These are phyloP conservation scores for Ophiostoma australiae DNA, from an alignment of 2,329 filamentous ascomycete species.

Conservation along the genomic window DNA sequence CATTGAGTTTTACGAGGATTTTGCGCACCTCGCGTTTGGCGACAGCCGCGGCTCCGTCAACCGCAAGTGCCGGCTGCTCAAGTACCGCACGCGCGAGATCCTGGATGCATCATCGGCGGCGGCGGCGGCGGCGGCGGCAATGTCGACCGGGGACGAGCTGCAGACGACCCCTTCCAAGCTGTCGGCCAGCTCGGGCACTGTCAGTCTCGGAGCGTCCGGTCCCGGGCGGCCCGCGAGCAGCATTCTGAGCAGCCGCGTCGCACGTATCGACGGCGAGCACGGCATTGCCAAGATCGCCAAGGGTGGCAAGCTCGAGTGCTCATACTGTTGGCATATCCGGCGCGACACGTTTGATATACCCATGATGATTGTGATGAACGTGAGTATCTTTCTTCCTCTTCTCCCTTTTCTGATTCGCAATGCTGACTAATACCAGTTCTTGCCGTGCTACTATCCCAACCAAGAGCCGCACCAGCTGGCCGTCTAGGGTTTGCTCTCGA, in stretches of 20 bases:
- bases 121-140: conserved; percentile 27
- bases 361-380: conserved; percentile 97
- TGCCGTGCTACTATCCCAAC: conserved; percentile 56
- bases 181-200: not conserved
- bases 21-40: conserved; percentile 85
- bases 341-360: conserved; percentile 97
- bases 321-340: conserved; percentile 96
- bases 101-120: conserved; percentile 36
- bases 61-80: conserved; percentile 77
- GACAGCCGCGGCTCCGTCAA: conserved; percentile 82
- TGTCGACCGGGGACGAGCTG: not conserved
- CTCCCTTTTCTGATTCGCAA: not conserved
- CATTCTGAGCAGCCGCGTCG: conserved; percentile 56
- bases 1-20: conserved; percentile 93
- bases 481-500: conserved; percentile 37
- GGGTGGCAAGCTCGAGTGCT: conserved; percentile 89
- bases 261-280: conserved; percentile 63
- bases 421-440: conserved; percentile 41
- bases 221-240: conserved; percentile 35
- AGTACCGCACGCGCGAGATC: conserved; percentile 74
- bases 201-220: conserved; percentile 28
- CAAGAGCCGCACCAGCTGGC: conserved; percentile 53
- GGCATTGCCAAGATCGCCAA: conserved; percentile 78
- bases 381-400: conserved; percentile 49
- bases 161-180: conserved; percentile 1